Base-by-base conservation (phyloP, 2,329 filamentous ascomycete species). In the Colletotrichum neosansevieriae region DNA sequence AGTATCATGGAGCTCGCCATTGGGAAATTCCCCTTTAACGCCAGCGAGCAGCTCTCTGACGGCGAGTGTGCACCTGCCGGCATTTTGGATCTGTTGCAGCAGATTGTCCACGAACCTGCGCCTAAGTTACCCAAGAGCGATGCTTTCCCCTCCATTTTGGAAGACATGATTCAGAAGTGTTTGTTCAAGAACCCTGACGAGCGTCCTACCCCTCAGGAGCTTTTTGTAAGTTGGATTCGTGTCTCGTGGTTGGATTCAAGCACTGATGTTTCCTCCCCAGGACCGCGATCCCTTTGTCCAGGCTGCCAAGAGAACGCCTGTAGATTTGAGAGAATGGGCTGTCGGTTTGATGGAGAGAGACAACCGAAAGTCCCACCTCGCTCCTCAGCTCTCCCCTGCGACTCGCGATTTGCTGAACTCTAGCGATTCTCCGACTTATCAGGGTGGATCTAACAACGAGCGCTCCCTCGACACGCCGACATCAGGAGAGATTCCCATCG, bases 91-190 rank as follows among this genome's bases (percentile, higher is more conserved):
- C 87, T 99, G 67, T 84, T 99, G 54, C 96, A 99, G 80, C 94
- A 97, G 78, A 99, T 99, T 78, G 96, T 99, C 24, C 92, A 98
- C 77, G 96, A 99, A 79, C 94, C 94, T 4, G 94, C 96, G 4
- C 96, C 96, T 1, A 94, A 89, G 77, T 86, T 99, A 58, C 96
- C 96, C 47, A 97, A 98, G 88, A 98, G 94, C 76, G 96, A 98
- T 77, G 96, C 96, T 2, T 99, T 99, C 85, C 96, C 96, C 1
- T 88, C 90, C 32, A 98, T 98, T 71, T 82, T 99, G 53, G 95
- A 98, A 74, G 94, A 98, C 72, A 97, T 98, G 89, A 95, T 98
- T 67, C 94, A 96, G 72, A 97, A 97, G 79, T 99, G 96, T 81
- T 83, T 99, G 72, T 90, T 91, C 79, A 99, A 99, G 83, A 90